A percentile compares a stretch with the other conserved stretches of the same genome.
These are phyloP conservation scores for Medicago lupulina DNA, from an alignment of 306 rosid genomes.

Conservation along the genomic window DNA sequence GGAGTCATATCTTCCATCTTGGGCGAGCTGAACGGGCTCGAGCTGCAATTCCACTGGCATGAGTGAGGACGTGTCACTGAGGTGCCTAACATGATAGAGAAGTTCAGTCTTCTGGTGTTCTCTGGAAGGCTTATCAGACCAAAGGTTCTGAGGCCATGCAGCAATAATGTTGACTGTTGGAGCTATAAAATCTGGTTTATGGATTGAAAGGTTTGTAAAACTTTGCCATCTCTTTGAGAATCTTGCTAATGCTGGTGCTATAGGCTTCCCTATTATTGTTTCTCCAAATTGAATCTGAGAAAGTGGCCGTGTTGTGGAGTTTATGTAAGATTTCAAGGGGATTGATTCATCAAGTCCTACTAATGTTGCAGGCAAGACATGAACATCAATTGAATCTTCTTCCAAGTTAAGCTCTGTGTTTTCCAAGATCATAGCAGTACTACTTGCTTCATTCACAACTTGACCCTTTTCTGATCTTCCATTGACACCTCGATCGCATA, in stretches of 20 bases:
- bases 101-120: slow-evolving; percentile 74
- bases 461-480: slow-evolving; percentile 92
- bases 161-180: slow-evolving; percentile 92
- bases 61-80: slow-evolving; percentile 95
- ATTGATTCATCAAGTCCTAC: slow-evolving; percentile 78
- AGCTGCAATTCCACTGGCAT: slow-evolving; percentile 84
- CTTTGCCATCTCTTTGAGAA: slow-evolving; percentile 88
- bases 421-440: slow-evolving; percentile 78
- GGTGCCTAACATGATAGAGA: slow-evolving; percentile 85
- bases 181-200: slow-evolving; percentile 88
- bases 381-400: slow-evolving; percentile 92
- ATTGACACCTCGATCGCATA: slow-evolving; percentile 84
- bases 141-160: slow-evolving; percentile 94
- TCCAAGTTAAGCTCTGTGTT: slow-evolving; percentile 77
- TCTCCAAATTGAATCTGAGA: slow-evolving; percentile 73
- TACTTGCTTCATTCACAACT: slow-evolving; percentile 82
- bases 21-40: slow-evolving; percentile 69
- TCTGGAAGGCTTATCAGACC: slow-evolving; percentile 82
- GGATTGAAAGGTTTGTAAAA: slow-evolving; percentile 74
- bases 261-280: slow-evolving; percentile 64
- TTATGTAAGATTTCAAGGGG: slow-evolving; percentile 65
- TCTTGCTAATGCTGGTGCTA: slow-evolving; percentile 79
- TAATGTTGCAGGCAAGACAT: slow-evolving; percentile 82
- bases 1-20: slow-evolving; percentile 56
- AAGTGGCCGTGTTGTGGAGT: slow-evolving; percentile 60